A percentile compares a stretch with the other conserved stretches of the same genome.
Conservation (phyloP, 2,329 filamentous ascomycete species). For the Daldinia eschscholtzii region DNA sequence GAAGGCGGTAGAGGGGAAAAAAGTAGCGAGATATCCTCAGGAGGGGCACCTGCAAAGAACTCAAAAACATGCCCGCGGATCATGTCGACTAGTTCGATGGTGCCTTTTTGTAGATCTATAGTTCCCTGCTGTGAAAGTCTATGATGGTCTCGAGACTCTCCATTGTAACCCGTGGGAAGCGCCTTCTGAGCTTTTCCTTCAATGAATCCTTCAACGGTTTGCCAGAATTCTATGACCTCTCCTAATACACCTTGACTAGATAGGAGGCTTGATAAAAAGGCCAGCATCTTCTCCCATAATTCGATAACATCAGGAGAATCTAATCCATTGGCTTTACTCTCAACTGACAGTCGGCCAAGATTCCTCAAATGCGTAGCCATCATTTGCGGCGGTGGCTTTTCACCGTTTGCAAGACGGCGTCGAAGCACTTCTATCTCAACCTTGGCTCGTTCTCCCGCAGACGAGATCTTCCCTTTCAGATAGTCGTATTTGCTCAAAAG, state of each 20-base stretch:
- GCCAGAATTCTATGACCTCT: conserved; percentile 94
- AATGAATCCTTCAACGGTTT: conserved; percentile 90
- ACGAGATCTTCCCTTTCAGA: conserved; percentile 85
- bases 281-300: conserved; percentile 89
- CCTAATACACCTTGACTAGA: conserved; percentile 85
- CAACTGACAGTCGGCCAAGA: conserved; percentile 74
- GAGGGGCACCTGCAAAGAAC: conserved; percentile 89
- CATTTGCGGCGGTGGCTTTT: conserved; percentile 76
- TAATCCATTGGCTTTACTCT: conserved; percentile 72
- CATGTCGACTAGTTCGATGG: conserved; percentile 84
- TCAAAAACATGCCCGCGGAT: conserved; percentile 82
- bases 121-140: conserved; percentile 79
- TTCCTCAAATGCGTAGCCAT: conserved; percentile 82
- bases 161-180: conserved; percentile 84
- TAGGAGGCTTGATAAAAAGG: conserved; percentile 79
- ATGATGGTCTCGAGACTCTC: conserved; percentile 85
- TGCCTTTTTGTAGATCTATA: conserved; percentile 79
- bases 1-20: conserved; percentile 83
- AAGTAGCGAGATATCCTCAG: conserved; percentile 89
- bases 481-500: conserved; percentile 89
- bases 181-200: conserved; percentile 84
- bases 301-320: conserved; percentile 86
- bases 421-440: conserved; percentile 93
- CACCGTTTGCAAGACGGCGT: conserved; percentile 79
- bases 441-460: conserved; percentile 85